These are phyloP conservation scores for Acanthamoeba royreba DNA, from an alignment of 208 protist genomes.

Conservation along the genomic window DNA sequence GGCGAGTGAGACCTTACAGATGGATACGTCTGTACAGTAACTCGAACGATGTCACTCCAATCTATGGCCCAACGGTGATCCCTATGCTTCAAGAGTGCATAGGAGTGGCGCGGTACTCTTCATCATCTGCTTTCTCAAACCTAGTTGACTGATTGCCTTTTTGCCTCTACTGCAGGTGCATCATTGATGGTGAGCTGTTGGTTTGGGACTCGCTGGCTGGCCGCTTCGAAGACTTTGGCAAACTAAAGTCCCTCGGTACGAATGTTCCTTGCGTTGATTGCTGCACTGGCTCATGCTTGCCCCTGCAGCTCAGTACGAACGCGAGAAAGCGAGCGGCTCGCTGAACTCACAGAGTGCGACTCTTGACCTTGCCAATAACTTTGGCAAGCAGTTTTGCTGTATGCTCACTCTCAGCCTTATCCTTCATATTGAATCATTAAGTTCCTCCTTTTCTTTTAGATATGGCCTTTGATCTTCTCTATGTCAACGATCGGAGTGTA, in stretches of 20 bases:
- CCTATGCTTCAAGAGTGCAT: slow-evolving; percentile 52
- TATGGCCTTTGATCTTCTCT: slow-evolving; percentile 67
- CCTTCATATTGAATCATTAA: no score
- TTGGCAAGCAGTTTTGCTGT: slow-evolving; percentile 69
- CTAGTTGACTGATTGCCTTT: no score
- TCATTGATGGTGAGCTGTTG: slow-evolving; percentile 74
- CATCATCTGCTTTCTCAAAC: no score
- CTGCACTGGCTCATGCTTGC: not conserved
- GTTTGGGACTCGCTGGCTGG: slow-evolving; percentile 68
- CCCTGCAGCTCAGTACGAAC: not conserved
- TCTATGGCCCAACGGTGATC: slow-evolving; percentile 56
- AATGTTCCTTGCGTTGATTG: not conserved
- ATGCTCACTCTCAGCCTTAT: not conserved
- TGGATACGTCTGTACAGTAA: no score
- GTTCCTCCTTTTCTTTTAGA: slow-evolving; percentile 17
- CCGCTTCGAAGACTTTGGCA: slow-evolving; percentile 72
- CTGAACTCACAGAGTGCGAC: not conserved
- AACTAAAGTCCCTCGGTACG: slow-evolving; percentile 65
- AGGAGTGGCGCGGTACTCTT: not conserved
- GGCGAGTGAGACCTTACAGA: no score
- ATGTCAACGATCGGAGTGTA: slow-evolving; percentile 54
- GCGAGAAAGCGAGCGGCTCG: slow-evolving; percentile 19
- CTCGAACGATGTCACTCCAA: slow-evolving; percentile 59
- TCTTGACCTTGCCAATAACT: slow-evolving; percentile 27
- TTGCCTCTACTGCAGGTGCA: no score